Percentiles rank a stretch among this genome's conserved stretches.
phyloP scores from a whole-genome alignment of 2,329 filamentous ascomycete genomes.

The Colletotrichum spaethianum region DNA sequence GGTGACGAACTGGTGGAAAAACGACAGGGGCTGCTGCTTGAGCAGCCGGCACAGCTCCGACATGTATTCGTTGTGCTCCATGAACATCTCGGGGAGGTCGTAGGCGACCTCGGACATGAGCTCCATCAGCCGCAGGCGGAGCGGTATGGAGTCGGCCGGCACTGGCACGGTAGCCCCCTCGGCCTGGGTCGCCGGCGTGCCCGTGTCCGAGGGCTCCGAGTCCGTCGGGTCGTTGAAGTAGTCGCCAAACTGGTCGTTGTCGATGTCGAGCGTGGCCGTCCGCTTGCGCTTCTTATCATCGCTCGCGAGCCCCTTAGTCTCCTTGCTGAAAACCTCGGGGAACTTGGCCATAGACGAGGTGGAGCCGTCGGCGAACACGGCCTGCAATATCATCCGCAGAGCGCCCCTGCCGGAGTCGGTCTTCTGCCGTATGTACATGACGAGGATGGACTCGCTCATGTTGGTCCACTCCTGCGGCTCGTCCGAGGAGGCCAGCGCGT shows the following conservation, averaged over 20 bases:
- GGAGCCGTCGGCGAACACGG: conserved; percentile 77
- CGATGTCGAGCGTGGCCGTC: conserved; percentile 65
- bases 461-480: conserved; percentile 43
- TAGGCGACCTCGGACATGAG: conserved; percentile 64
- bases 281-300: conserved; percentile 65
- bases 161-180: conserved; percentile 54
- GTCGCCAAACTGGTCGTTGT: conserved; percentile 72
- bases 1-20: conserved; percentile 69
- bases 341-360: conserved; percentile 68
- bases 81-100: conserved; percentile 59
- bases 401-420: conserved; percentile 60
- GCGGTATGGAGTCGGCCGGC: conserved; percentile 67
- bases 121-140: conserved; percentile 75
- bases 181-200: conserved; percentile 46
- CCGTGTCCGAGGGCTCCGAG: conserved; percentile 63
- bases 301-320: conserved; percentile 64
- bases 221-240: conserved; percentile 63
- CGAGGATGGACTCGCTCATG: conserved; percentile 68
- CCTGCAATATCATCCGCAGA: conserved; percentile 71
- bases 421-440: conserved; percentile 67
- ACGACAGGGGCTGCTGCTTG: conserved; percentile 69
- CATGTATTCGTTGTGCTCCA: conserved; percentile 68
- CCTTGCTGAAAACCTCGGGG: conserved; percentile 77
- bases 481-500: conserved; percentile 43
- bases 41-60: conserved; percentile 70